These are phyloP conservation scores for Rhynchosporium agropyri DNA, from an alignment of 2,329 filamentous ascomycete species.

Conservation along the genomic window DNA sequence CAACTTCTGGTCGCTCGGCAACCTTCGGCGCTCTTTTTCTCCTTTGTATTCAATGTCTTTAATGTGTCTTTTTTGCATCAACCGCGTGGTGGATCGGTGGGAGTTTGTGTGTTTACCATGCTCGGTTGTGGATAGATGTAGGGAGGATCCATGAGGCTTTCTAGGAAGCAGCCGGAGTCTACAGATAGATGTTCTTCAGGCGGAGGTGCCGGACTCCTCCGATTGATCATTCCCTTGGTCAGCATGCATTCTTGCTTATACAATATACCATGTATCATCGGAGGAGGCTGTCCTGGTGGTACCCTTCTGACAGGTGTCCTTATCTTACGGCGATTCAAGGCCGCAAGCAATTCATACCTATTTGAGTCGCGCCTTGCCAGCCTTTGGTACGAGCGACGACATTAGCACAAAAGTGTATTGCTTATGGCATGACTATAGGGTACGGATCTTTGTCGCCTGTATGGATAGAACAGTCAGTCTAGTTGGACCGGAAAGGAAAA, in stretches of 20 bases:
- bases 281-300: conserved; percentile 35
- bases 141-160: conserved; percentile 30
- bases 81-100: conserved; percentile 29
- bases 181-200: conserved; percentile 38
- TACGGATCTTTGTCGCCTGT: conserved; percentile 32
- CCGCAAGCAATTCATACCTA: conserved; percentile 41
- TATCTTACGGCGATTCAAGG: conserved; percentile 36
- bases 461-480: conserved; percentile 37
- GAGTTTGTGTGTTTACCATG: conserved; percentile 25
- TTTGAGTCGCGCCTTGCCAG: conserved; percentile 26
- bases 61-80: conserved; percentile 41
- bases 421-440: conserved; percentile 37
- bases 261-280: conserved; percentile 33
- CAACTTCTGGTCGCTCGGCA: conserved; percentile 32
- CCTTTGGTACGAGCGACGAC: conserved; percentile 25
- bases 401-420: conserved; percentile 33
- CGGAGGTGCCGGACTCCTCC: conserved; percentile 39
- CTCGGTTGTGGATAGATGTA: conserved; percentile 33
- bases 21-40: conserved; percentile 35
- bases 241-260: conserved; percentile 28
- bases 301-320: conserved; percentile 27
- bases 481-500: conserved; percentile 36
- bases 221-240: conserved; percentile 38
- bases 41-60: conserved; percentile 42
- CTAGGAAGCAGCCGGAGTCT: conserved; percentile 33